Percentiles rank a stretch among this genome's conserved stretches.
Conservation (phyloP, 2,329 filamentous ascomycete genomes). For the Nemania serpens region DNA sequence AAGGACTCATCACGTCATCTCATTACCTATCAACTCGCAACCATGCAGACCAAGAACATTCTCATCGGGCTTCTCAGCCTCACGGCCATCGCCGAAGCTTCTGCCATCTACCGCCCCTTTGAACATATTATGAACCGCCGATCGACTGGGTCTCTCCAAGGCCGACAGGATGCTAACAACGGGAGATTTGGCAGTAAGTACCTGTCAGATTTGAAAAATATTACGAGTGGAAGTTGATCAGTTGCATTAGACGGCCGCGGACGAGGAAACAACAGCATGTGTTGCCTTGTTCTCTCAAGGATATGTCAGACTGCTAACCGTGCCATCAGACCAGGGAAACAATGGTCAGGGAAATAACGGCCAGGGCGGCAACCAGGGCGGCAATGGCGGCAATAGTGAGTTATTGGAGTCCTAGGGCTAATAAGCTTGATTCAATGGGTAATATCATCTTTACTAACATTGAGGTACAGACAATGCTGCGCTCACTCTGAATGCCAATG, state of each 20-base stretch:
- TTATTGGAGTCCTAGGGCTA: not conserved
- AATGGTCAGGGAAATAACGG: conserved; percentile 29
- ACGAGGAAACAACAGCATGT: not conserved
- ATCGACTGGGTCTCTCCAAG: conserved; percentile 43
- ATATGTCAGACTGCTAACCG: too few species aligned
- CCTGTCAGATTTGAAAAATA: not conserved
- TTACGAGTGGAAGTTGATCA: not conserved
- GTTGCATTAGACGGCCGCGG: conserved; percentile 5
- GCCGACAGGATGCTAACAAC: conserved; percentile 46
- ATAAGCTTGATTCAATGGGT: not conserved
- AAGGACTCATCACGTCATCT: conserved; percentile 26
- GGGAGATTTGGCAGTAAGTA: conserved; percentile 26
- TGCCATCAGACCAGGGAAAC: too few species aligned
- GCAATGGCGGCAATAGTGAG: conserved; percentile 22
- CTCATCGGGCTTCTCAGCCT: conserved; percentile 56
- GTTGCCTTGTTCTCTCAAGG: too few species aligned
- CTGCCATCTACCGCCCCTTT: conserved; percentile 47
- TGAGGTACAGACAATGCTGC: conserved; percentile 33
- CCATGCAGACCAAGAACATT: conserved; percentile 58
- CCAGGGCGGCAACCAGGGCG: conserved; percentile 13
- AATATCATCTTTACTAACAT: conserved; percentile 1
- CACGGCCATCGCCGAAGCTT: conserved; percentile 51
- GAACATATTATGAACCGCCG: conserved; percentile 38
- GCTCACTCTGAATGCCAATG: conserved; percentile 48
- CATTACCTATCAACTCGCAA: conserved; percentile 24